These are phyloP conservation scores for Hypoxylon sp. DNA, from an alignment of 2,329 filamentous ascomycete species.

Conservation along the genomic window DNA sequence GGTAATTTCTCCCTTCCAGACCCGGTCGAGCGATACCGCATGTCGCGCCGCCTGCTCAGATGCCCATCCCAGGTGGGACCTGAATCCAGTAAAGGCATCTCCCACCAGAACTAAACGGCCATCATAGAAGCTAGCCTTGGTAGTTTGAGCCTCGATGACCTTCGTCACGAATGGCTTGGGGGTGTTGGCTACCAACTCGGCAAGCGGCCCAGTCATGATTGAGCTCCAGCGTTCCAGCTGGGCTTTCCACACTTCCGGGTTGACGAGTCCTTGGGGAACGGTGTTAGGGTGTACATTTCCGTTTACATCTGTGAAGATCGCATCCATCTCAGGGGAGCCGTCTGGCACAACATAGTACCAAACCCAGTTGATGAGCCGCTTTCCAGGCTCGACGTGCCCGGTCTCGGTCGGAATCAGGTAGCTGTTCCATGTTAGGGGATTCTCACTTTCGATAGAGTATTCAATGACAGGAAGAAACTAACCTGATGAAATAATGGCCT, in stretches of 20 bases:
- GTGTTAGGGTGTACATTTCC: conserved; percentile 59
- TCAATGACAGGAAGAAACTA: conserved; percentile 3
- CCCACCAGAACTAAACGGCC: conserved; percentile 62
- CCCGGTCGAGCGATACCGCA: conserved; percentile 58
- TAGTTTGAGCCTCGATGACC: conserved; percentile 60
- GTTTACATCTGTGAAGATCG: conserved; percentile 61
- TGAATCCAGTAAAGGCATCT: conserved; percentile 62
- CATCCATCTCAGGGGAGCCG: conserved; percentile 56
- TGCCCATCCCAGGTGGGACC: conserved; percentile 63
- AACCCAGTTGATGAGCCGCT: conserved; percentile 63
- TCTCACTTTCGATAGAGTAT: not conserved
- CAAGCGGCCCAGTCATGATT: conserved; percentile 57
- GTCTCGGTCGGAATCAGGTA: conserved; percentile 58
- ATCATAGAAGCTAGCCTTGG: conserved; percentile 56
- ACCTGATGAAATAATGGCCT: conserved; percentile 48
- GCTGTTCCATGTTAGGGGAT: not conserved
- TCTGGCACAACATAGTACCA: conserved; percentile 62
- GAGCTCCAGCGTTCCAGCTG: conserved; percentile 7
- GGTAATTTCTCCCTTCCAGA: conserved; percentile 55
- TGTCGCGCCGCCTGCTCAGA: conserved; percentile 64
- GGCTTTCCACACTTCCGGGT: conserved; percentile 56
- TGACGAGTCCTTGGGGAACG: conserved; percentile 59
- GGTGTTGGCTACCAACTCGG: conserved; percentile 59
- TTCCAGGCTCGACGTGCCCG: conserved; percentile 56
- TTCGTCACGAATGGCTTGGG: conserved; percentile 62